These are phyloP conservation scores for Cylindrodendrum hubeiense DNA, from an alignment of 2,329 filamentous ascomycete genomes.

Conservation along the genomic window DNA sequence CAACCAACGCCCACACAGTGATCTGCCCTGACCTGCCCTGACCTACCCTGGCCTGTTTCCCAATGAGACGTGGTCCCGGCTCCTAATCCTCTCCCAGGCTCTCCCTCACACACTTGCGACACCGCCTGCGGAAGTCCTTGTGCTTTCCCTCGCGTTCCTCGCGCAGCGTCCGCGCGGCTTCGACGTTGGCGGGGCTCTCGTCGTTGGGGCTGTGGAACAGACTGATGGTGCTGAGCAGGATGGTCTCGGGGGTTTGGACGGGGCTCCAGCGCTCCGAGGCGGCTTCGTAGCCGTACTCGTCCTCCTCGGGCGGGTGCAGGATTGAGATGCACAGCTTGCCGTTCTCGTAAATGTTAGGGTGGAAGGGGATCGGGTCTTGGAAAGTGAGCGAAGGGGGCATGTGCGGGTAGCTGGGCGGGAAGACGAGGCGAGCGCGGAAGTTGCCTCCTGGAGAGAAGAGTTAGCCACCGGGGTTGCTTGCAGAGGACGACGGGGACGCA, in stretches of 20 bases:
- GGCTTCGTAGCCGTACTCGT: slow-evolving; percentile 92
- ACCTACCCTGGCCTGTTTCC: not conserved
- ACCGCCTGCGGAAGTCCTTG: slow-evolving; percentile 82
- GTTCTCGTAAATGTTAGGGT: slow-evolving; percentile 91
- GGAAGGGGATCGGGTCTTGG: slow-evolving; percentile 84
- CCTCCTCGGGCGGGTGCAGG: slow-evolving; percentile 93
- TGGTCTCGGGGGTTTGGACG: slow-evolving; percentile 95
- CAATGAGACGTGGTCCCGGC: not conserved
- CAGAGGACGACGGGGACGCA: slow-evolving; percentile 55
- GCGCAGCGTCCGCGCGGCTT: slow-evolving; percentile 89
- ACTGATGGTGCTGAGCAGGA: slow-evolving; percentile 91
- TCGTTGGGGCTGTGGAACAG: slow-evolving; percentile 94
- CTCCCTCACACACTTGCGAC: slow-evolving; percentile 83
- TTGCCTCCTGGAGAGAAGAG: slow-evolving; percentile 76
- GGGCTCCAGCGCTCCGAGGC: slow-evolving; percentile 94
- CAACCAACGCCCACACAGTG: slow-evolving; percentile 27
- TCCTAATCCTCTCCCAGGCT: slow-evolving; percentile 80
- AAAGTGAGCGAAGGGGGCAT: slow-evolving; percentile 92
- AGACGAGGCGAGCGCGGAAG: slow-evolving; percentile 87
- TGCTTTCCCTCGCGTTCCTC: slow-evolving; percentile 74
- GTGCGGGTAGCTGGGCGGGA: slow-evolving; percentile 88
- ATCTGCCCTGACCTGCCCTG: not conserved
- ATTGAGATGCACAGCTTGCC: slow-evolving; percentile 97
- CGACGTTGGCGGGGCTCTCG: slow-evolving; percentile 94
- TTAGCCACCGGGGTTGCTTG: slow-evolving; percentile 15